These are phyloP conservation scores for Ustilago sp. DNA, from an alignment of 1,284 basidiomycete genomes.

Conservation along the genomic window DNA sequence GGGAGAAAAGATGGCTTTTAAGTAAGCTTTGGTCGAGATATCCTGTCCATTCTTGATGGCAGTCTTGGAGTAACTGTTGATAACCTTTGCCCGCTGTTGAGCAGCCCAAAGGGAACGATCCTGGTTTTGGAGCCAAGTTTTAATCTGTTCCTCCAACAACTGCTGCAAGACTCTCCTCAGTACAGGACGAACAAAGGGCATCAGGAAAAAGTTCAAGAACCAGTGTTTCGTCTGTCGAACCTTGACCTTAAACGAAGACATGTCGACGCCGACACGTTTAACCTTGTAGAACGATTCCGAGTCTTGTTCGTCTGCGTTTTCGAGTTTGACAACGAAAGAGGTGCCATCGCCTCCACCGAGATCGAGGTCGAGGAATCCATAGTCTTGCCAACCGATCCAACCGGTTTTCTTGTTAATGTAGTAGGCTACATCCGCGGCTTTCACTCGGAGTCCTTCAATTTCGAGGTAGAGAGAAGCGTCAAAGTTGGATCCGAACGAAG, in stretches of 20 bases:
- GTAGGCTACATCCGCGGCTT: conserved; percentile 72
- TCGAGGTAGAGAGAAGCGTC: conserved; percentile 70
- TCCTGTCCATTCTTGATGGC: conserved; percentile 57
- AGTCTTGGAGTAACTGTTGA: conserved; percentile 66
- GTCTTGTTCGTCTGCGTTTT: conserved; percentile 71
- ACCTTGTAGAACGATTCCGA: conserved; percentile 72
- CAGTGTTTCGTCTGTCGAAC: conserved; percentile 62
- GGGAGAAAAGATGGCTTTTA: conserved; percentile 71
- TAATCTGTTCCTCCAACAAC: conserved; percentile 70
- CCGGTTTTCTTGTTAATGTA: conserved; percentile 71
- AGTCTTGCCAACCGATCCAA: conserved; percentile 70
- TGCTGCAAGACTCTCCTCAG: conserved; percentile 58
- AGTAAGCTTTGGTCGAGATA: conserved; percentile 70
- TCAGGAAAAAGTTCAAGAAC: conserved; percentile 65
- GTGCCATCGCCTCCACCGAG: conserved; percentile 71
- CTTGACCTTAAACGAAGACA: conserved; percentile 66
- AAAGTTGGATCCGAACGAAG: conserved; percentile 71
- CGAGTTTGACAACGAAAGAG: conserved; percentile 71
- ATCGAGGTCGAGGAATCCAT: conserved; percentile 71
- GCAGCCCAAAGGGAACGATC: conserved; percentile 69
- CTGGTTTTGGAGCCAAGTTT: conserved; percentile 53
- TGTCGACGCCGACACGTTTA: conserved; percentile 71
- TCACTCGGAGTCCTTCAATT: conserved; percentile 71
- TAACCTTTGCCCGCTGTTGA: conserved; percentile 71
- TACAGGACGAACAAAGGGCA: conserved; percentile 60